Conservation (phyloP, 2,329 filamentous ascomycete genomes). For the Aspergillus fischeri region DNA sequence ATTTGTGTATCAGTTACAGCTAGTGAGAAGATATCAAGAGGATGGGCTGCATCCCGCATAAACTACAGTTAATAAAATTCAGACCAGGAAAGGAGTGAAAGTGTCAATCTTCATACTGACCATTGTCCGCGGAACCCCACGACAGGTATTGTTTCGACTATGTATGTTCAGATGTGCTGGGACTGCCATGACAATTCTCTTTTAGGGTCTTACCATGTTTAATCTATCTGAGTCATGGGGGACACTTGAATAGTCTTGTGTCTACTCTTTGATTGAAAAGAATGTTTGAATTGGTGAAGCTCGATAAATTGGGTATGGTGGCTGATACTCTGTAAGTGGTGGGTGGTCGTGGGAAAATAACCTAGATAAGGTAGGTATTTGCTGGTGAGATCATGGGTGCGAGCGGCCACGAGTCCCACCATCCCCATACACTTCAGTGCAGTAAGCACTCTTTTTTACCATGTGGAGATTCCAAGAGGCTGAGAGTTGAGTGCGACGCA, state of each 20-base stretch:
- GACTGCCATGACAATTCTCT: background rate
- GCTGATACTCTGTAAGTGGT: background rate
- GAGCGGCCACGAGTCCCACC: background rate
- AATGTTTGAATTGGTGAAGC: background rate
- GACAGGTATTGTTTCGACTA: slow-evolving; percentile 99
- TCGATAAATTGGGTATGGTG: background rate
- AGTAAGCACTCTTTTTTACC: background rate
- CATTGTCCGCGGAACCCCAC: slow-evolving; percentile 82
- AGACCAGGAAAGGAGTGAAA: background rate
- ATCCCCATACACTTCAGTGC: background rate
- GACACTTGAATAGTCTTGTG: background rate
- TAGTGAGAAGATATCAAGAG: slow-evolving; percentile 78
- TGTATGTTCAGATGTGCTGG: slow-evolving; percentile 3
- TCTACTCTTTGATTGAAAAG: background rate
- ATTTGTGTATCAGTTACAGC: slow-evolving; percentile 70
- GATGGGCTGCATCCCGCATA: slow-evolving; percentile 58
- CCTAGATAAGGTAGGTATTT: slow-evolving; percentile 1
- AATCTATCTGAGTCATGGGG: background rate
- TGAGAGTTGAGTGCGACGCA: background rate
- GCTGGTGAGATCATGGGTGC: slow-evolving; percentile 8
- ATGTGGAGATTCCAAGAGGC: background rate
- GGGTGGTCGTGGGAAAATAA: background rate
- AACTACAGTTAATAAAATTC: slow-evolving; percentile 22
- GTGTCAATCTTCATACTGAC: slow-evolving; percentile 43
- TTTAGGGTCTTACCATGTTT: slow-evolving; percentile 19